phyloP scores from a whole-genome alignment of 331 rosid genomes.

The Quercus lobata region DNA sequence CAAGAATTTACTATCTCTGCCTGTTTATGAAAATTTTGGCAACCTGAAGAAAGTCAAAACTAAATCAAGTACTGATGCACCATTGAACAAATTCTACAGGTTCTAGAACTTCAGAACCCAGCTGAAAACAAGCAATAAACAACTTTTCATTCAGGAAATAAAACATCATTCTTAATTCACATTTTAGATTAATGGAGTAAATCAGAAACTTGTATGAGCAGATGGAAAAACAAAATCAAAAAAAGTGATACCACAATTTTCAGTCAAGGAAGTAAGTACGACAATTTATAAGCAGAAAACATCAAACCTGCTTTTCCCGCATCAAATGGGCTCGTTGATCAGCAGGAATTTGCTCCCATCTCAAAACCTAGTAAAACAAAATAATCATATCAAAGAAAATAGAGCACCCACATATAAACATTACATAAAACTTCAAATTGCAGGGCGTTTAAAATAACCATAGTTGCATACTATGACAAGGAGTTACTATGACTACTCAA shows the following conservation, averaged over 20 bases:
- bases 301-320: slow-evolving; percentile 90
- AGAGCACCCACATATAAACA: background rate
- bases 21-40: background rate
- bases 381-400: slow-evolving; percentile 9
- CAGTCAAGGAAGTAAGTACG: background rate
- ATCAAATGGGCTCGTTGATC: slow-evolving; percentile 81
- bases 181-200: background rate
- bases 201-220: background rate
- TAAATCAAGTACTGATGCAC: background rate
- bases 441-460: background rate
- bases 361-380: slow-evolving; percentile 52
- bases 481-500: background rate
- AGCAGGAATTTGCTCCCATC: slow-evolving; percentile 95
- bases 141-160: background rate
- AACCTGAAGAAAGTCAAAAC: background rate
- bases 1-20: background rate
- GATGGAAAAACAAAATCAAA: background rate
- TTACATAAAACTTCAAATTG: background rate
- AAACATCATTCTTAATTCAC: too few species aligned
- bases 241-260: background rate
- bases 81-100: background rate
- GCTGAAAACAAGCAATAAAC: background rate
- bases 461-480: background rate
- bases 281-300: background rate
- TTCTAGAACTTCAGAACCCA: background rate